phyloP scores from a whole-genome alignment of 495 filamentous ascomycete species.

The Poronia punctata region DNA sequence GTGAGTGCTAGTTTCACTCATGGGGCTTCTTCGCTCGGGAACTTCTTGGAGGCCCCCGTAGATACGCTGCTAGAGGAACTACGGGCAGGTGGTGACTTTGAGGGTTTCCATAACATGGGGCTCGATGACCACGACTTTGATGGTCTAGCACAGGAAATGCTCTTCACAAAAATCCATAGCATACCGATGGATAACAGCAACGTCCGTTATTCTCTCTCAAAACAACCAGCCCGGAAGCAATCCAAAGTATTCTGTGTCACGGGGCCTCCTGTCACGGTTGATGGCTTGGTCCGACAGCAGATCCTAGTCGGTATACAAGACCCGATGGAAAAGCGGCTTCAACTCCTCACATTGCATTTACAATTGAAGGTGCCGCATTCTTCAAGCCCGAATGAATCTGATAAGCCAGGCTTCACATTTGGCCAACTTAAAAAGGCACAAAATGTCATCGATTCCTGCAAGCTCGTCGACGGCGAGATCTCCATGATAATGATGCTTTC shows the following conservation, averaged over 20 bases:
- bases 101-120: slow-evolving; percentile 63
- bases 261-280: slow-evolving; percentile 47
- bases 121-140: slow-evolving; percentile 61
- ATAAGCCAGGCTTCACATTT: slow-evolving; percentile 27
- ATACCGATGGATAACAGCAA: slow-evolving; percentile 57
- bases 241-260: slow-evolving; percentile 59
- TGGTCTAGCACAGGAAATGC: slow-evolving; percentile 64
- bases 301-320: slow-evolving; percentile 66
- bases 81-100: slow-evolving; percentile 49
- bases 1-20: slow-evolving; percentile 34
- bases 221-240: slow-evolving; percentile 39
- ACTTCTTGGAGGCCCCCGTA: slow-evolving; percentile 58
- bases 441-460: slow-evolving; percentile 68
- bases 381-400: slow-evolving; percentile 11
- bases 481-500: slow-evolving; percentile 65
- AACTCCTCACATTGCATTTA: slow-evolving; percentile 56
- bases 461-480: slow-evolving; percentile 59
- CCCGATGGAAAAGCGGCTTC: slow-evolving; percentile 54
- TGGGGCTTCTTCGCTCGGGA: slow-evolving; percentile 34
- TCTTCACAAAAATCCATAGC: slow-evolving; percentile 65
- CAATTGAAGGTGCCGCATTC: slow-evolving; percentile 25
- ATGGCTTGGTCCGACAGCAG: slow-evolving; percentile 41
- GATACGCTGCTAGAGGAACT: slow-evolving; percentile 70
- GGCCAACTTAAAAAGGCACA: slow-evolving; percentile 43
- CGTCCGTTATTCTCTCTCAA: slow-evolving; percentile 48